phyloP scores from a whole-genome alignment of 192 early-diverging fungal genomes.

The Umbelopsis isabellina region DNA sequence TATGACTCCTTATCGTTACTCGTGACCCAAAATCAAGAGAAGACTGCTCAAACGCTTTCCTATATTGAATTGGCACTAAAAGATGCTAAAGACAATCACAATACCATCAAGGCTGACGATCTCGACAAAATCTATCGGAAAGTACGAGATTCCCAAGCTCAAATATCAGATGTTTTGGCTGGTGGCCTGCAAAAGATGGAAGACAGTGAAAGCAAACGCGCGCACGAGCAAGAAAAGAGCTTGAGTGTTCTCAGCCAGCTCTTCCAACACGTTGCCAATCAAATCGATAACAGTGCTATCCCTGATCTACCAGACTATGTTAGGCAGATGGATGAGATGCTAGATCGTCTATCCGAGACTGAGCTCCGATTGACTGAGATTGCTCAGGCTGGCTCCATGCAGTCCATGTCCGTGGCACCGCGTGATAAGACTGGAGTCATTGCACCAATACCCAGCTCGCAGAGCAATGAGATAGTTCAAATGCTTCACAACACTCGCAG shows the following conservation, averaged over 20 bases:
- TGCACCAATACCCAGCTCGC: not conserved
- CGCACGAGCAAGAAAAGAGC: conserved; percentile 30
- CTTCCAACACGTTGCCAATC: conserved; percentile 31
- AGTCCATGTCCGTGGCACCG: not conserved
- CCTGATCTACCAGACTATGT: conserved; percentile 31
- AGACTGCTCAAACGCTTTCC: not conserved
- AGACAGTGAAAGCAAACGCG: conserved; percentile 17
- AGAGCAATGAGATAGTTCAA: not conserved
- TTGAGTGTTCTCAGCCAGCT: conserved; percentile 29
- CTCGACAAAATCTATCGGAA: conserved; percentile 22
- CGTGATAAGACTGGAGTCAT: not conserved
- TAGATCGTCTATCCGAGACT: conserved; percentile 26
- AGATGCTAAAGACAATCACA: conserved; percentile 12
- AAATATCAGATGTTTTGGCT: not conserved
- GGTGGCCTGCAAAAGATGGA: conserved; percentile 19
- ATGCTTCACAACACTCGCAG: conserved; percentile 23
- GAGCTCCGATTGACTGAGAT: conserved; percentile 27
- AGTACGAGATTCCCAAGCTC: conserved; percentile 7
- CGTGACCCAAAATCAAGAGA: not conserved
- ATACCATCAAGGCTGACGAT: conserved; percentile 1
- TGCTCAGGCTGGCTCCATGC: not conserved
- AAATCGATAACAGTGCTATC: conserved; percentile 28
- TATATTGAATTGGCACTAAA: not conserved
- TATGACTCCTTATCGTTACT: not conserved
- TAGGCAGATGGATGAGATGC: conserved; percentile 27